A percentile compares a stretch with the other conserved stretches of the same genome.
Evolutionary conservation across 1,284 basidiomycete species (phyloP).

Genomic region (Takashimella koratensis): DNA sequence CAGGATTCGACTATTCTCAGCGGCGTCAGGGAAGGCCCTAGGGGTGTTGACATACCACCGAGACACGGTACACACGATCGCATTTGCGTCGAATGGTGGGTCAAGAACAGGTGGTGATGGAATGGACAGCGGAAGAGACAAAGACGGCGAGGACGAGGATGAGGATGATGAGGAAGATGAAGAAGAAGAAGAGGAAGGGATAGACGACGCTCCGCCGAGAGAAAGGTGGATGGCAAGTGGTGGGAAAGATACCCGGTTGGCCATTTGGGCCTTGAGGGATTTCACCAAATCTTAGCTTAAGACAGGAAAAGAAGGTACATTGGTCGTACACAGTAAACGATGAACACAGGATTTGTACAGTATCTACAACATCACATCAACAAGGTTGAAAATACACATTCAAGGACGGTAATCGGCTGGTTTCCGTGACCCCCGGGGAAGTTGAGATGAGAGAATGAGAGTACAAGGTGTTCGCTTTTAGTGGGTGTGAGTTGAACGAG

Average conservation of each 20-base stretch:
- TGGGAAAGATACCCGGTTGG: conserved; percentile 68
- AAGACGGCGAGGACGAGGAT: conserved; percentile 15
- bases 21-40: conserved; percentile 68
- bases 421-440: no score
- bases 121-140: conserved; percentile 12
- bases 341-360: no score
- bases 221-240: conserved; percentile 67
- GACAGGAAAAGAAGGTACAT: no score
- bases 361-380: no score
- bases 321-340: no score
- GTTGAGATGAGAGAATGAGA: no score
- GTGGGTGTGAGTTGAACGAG: no score
- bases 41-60: conserved; percentile 78
- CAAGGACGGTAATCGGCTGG: no score
- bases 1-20: conserved; percentile 74
- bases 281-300: no score
- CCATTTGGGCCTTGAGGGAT: conserved; percentile 71
- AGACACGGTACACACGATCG: conserved; percentile 63
- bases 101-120: conserved; percentile 1
- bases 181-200: conserved; percentile 56
- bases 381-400: no score
- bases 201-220: conserved; percentile 35
- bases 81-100: conserved; percentile 55
- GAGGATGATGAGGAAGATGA: conserved; percentile 53
- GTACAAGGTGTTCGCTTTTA: no score